Conservation (phyloP, 768 basidiomycete species). For the Pleurotus giganteus region DNA sequence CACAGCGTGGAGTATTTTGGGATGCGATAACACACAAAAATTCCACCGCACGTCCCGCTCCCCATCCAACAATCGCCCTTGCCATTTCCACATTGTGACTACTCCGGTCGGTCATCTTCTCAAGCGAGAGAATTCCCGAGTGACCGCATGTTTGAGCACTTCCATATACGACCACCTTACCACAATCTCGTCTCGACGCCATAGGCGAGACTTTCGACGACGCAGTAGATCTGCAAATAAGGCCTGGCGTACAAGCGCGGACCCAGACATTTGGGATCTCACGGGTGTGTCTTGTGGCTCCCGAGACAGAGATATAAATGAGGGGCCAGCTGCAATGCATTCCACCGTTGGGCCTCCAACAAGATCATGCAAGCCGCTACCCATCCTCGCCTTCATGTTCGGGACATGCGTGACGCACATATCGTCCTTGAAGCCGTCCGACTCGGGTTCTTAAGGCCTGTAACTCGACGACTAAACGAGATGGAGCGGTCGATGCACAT, state of each 20-base stretch:
- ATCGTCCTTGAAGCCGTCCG: conserved; percentile 65
- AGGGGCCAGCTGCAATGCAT: conserved; percentile 9
- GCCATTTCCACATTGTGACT: conserved; percentile 4
- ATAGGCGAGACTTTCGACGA: conserved; percentile 5
- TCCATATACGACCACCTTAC: conserved; percentile 6
- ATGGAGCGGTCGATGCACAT: conserved; percentile 54
- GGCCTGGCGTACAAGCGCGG: neutral
- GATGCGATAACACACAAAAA: neutral
- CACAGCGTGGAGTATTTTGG: neutral
- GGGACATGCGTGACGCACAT: conserved; percentile 65
- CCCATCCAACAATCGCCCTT: neutral
- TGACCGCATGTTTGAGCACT: conserved; percentile 7
- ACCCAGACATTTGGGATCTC: conserved; percentile 18
- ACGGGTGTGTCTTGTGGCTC: conserved; percentile 19
- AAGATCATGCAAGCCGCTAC: conserved; percentile 56
- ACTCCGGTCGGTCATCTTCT: conserved; percentile 8
- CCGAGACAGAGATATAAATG: conserved; percentile 24
- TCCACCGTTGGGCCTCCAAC: conserved; percentile 5
- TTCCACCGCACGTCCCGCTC: neutral
- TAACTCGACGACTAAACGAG: conserved; percentile 59
- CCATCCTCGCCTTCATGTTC: conserved; percentile 62
- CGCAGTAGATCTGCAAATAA: conserved; percentile 2
- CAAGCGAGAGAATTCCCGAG: conserved; percentile 8
- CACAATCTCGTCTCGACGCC: conserved; percentile 5
- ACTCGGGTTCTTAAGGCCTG: conserved; percentile 48